Percentiles rank a stretch among this genome's conserved stretches.
Conservation (phyloP, 2,329 filamentous ascomycete species). For the Monosporascus cannonballus region DNA sequence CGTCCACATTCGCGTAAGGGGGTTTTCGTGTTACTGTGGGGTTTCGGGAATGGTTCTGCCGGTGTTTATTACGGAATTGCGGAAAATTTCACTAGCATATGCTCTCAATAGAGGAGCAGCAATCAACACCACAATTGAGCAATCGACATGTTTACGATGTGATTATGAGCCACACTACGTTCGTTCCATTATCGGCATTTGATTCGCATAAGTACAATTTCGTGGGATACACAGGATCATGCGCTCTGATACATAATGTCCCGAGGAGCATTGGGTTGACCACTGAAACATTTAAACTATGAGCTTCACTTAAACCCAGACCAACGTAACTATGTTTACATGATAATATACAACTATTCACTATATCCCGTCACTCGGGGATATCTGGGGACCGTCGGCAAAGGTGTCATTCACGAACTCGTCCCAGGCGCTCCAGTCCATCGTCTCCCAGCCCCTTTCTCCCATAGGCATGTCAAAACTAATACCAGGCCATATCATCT, state of each 20-base stretch:
- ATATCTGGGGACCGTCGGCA: conserved; percentile 21
- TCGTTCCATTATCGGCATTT: background rate
- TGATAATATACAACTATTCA: background rate
- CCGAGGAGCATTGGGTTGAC: background rate
- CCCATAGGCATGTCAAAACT: conserved; percentile 18
- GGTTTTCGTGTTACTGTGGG: conserved; percentile 43
- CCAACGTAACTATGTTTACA: background rate
- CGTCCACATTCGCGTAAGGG: conserved; percentile 93
- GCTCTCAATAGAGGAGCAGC: conserved; percentile 36
- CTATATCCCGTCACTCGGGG: conserved; percentile 15
- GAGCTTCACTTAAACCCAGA: background rate
- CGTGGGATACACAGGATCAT: no score
- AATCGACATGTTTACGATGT: conserved; percentile 2
- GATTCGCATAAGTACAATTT: no score
- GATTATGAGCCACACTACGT: background rate
- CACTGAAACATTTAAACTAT: background rate
- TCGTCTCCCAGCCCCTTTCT: conserved; percentile 12
- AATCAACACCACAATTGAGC: conserved; percentile 21
- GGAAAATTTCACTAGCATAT: conserved; percentile 55
- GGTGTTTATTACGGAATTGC: conserved; percentile 56
- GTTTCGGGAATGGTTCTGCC: conserved; percentile 48
- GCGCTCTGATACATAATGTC: no score
- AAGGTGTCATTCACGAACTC: conserved; percentile 38
- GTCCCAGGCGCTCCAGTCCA: conserved; percentile 36
- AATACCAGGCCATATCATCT: conserved; percentile 19